A percentile compares a stretch with the other conserved stretches of the same genome.
phyloP scores from a whole-genome alignment of 2,329 filamentous ascomycete genomes.

The Scedosporium apiospermum region DNA sequence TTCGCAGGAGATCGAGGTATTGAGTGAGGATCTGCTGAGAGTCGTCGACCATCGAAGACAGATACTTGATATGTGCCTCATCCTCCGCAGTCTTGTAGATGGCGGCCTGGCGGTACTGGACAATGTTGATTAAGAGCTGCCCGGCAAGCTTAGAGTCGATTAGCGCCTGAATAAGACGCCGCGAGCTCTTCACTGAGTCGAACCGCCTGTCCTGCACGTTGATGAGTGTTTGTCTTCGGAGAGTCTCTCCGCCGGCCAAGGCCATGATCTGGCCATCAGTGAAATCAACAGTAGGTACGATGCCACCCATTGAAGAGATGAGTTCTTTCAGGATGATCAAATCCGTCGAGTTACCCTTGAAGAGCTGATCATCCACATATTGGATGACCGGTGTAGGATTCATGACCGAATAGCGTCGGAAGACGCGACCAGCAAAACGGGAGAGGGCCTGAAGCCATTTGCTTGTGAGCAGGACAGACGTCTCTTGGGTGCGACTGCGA shows the following conservation, averaged over 20 bases:
- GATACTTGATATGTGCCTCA: constrained; percentile 75
- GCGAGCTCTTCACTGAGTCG: constrained; percentile 63
- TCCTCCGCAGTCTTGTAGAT: constrained; percentile 63
- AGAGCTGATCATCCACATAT: constrained; percentile 80
- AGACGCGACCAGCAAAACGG: constrained; percentile 83
- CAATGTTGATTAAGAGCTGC: constrained; percentile 78
- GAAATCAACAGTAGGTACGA: constrained; percentile 77
- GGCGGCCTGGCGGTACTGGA: constrained; percentile 82
- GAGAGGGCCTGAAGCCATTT: constrained; percentile 87
- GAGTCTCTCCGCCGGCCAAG: constrained; percentile 74
- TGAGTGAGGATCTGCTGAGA: constrained; percentile 77
- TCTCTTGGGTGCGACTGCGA: constrained; percentile 52
- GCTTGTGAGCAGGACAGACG: constrained; percentile 65
- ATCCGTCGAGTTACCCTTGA: constrained; percentile 76
- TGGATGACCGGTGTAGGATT: constrained; percentile 77
- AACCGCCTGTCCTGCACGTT: constrained; percentile 76
- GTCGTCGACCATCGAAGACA: constrained; percentile 84
- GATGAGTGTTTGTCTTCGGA: constrained; percentile 72
- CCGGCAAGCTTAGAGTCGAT: constrained; percentile 70
- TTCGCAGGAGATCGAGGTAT: constrained; percentile 81
- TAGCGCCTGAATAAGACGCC: constrained; percentile 70
- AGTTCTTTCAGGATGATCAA: constrained; percentile 87
- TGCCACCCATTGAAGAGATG: constrained; percentile 86
- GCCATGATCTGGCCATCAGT: constrained; percentile 80
- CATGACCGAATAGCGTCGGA: constrained; percentile 75